These are phyloP conservation scores for Tylopilus subfusipes DNA, from an alignment of 768 basidiomycete species.

Conservation along the genomic window DNA sequence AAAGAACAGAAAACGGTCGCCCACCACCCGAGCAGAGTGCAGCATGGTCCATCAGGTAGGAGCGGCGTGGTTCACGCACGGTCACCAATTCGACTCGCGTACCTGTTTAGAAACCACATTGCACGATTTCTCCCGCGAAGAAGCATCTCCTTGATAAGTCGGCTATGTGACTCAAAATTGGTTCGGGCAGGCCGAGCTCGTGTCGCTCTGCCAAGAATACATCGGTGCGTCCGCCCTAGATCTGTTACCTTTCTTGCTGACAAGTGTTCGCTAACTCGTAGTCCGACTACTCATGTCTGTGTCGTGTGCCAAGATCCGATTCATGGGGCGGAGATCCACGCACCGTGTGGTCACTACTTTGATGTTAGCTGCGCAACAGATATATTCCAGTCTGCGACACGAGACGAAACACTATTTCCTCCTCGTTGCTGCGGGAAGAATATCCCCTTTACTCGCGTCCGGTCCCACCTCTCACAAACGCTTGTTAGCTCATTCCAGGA, in stretches of 20 bases:
- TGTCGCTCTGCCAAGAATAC: neutral
- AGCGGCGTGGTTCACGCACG: neutral
- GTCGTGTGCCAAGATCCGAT: slow-evolving; percentile 36
- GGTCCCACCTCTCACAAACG: slow-evolving; percentile 19
- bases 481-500: slow-evolving; percentile 21
- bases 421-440: slow-evolving; percentile 37
- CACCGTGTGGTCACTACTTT: slow-evolving; percentile 36
- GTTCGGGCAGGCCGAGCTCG: neutral
- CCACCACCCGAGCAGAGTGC: neutral
- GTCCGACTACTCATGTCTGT: slow-evolving; percentile 30
- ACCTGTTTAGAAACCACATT: neutral
- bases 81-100: neutral
- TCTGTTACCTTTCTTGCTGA: neutral
- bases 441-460: slow-evolving; percentile 28
- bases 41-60: neutral
- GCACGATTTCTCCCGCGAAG: neutral
- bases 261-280: neutral
- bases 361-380: slow-evolving; percentile 33
- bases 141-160: slow-evolving; percentile 7
- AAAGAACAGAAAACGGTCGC: neutral
- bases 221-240: slow-evolving; percentile 10
- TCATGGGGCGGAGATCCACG: slow-evolving; percentile 21
- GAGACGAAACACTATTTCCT: slow-evolving; percentile 40
- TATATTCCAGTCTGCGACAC: slow-evolving; percentile 34
- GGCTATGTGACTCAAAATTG: neutral